Evolutionary conservation across 164 flowering plant genomes (phyloP).

Genomic region (Vitis cinerea): DNA sequence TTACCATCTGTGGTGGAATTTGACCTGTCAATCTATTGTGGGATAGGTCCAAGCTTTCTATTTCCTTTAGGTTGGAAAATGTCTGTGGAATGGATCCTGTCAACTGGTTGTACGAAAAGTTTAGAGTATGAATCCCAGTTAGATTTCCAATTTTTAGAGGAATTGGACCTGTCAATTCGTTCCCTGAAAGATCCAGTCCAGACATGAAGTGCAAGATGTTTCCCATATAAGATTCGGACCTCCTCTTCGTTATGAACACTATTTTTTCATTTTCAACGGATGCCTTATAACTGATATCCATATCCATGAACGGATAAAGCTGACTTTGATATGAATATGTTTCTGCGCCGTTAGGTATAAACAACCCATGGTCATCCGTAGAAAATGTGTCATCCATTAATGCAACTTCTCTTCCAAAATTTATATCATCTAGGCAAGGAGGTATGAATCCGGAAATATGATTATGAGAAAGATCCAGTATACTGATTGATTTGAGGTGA

Average conservation of each 20-base stretch:
- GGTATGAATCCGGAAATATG: constrained; percentile 20
- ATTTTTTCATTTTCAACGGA: background rate
- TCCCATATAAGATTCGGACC: constrained; percentile 7
- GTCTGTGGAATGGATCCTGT: constrained; percentile 16
- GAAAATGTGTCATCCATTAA: constrained; percentile 4
- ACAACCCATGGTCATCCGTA: too few relatives aligned
- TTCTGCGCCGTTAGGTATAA: too few relatives aligned
- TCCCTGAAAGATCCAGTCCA: constrained; percentile 27
- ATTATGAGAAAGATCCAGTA: constrained; percentile 1
- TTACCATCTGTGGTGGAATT: too few relatives aligned
- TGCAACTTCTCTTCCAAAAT: background rate
- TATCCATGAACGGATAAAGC: too few relatives aligned
- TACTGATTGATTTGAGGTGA: too few relatives aligned
- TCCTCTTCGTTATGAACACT: constrained; percentile 14
- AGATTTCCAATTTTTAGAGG: constrained; percentile 24
- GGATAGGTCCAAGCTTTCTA: constrained; percentile 14
- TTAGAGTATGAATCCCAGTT: constrained; percentile 1
- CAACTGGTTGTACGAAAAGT: constrained; percentile 20
- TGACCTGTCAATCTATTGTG: too few relatives aligned
- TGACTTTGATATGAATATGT: too few relatives aligned
- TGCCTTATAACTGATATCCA: background rate
- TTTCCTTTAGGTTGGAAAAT: constrained; percentile 11
- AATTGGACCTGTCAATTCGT: constrained; percentile 16
- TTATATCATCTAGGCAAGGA: constrained; percentile 8
- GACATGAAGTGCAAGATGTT: constrained; percentile 1